Percentiles rank a stretch among this genome's conserved stretches.
phyloP scores from a whole-genome alignment of 2,329 filamentous ascomycete species.

The Simplicillium aogashimaense region DNA sequence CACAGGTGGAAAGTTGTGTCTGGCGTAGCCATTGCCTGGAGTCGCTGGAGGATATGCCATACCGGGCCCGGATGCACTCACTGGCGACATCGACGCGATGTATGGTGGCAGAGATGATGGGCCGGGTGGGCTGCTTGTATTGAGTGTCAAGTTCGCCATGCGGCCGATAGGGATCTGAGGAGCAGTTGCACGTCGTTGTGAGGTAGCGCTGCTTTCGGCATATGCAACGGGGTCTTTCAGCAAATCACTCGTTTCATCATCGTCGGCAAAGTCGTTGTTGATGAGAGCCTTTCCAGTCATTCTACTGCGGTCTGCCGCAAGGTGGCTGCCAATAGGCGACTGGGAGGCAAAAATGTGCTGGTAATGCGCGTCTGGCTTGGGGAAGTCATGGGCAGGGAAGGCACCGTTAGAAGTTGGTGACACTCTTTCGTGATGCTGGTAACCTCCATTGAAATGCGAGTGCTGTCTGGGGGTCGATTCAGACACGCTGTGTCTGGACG shows the following conservation, averaged over 20 bases:
- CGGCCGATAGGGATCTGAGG: conserved; percentile 60
- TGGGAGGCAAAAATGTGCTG: conserved; percentile 62
- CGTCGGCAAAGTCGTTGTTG: conserved; percentile 52
- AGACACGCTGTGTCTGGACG: conserved; percentile 15
- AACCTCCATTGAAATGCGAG: conserved; percentile 52
- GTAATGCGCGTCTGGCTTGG: conserved; percentile 46
- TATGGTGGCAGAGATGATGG: conserved; percentile 45
- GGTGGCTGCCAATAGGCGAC: conserved; percentile 61
- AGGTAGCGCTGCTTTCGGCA: conserved; percentile 45
- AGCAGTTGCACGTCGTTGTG: conserved; percentile 57
- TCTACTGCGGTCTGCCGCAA: conserved; percentile 45
- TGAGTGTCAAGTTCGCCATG: conserved; percentile 62
- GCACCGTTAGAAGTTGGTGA: conserved; percentile 48
- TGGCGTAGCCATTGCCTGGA: conserved; percentile 10
- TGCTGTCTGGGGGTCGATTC: conserved; percentile 26
- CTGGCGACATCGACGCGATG: conserved; percentile 44
- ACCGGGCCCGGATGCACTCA: conserved; percentile 24
- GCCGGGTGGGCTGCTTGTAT: conserved; percentile 42
- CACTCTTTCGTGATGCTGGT: conserved; percentile 51
- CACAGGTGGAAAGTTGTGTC: conserved; percentile 67
- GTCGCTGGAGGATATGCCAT: conserved; percentile 12
- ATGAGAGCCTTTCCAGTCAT: conserved; percentile 63
- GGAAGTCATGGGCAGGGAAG: conserved; percentile 45
- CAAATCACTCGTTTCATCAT: conserved; percentile 63
- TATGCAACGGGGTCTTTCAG: conserved; percentile 63